phyloP scores from a whole-genome alignment of 352 stramenopile genomes.

The Peronospora farinosa region DNA sequence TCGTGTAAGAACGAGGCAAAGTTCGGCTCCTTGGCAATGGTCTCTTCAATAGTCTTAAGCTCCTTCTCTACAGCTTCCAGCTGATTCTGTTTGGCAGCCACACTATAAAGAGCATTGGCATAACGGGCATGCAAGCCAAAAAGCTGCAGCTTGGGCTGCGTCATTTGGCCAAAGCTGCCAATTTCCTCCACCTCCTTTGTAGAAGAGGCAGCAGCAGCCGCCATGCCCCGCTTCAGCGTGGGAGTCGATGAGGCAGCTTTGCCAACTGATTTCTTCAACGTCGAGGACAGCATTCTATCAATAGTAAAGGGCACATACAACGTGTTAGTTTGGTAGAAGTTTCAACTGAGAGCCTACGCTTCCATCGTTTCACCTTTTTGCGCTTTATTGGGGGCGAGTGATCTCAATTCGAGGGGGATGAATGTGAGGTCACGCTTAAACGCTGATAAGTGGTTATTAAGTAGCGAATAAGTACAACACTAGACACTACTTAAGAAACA shows the following conservation, averaged over 20 bases:
- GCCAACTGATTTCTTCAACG: constrained; percentile 59
- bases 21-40: constrained; percentile 80
- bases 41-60: constrained; percentile 76
- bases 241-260: constrained; percentile 33
- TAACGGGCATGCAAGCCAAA: constrained; percentile 95
- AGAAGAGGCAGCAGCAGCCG: constrained; percentile 24
- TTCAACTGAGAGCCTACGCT: background rate
- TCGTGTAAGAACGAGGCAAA: constrained; percentile 95
- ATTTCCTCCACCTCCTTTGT: constrained; percentile 60
- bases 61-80: constrained; percentile 84
- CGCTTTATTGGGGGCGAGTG: constrained; percentile 9
- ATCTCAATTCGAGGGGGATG: background rate
- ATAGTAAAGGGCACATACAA: background rate
- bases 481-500: background rate
- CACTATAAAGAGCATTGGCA: constrained; percentile 95
- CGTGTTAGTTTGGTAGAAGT: too few relatives aligned
- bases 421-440: background rate
- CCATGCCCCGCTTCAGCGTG: constrained; percentile 36
- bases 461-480: background rate
- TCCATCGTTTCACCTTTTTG: background rate
- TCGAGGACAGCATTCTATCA: constrained; percentile 59
- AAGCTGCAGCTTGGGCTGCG: constrained; percentile 89
- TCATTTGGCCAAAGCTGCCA: constrained; percentile 72
- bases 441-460: background rate
- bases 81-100: constrained; percentile 86